Conservation (phyloP, 352 stramenopile genomes). For the Elongisporangium anandrum region DNA sequence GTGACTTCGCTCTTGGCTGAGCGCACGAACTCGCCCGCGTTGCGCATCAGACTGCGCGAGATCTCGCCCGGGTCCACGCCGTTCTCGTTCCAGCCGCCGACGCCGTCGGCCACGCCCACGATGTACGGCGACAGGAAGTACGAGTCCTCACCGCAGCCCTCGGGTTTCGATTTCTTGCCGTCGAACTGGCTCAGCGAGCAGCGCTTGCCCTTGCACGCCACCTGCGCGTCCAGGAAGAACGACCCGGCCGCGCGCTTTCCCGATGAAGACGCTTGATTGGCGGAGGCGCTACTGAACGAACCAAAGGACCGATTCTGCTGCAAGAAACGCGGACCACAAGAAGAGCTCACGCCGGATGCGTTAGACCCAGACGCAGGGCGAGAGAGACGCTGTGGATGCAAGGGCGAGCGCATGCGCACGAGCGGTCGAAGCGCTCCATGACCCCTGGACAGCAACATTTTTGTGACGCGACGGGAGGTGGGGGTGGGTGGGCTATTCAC, state of each 20-base stretch:
- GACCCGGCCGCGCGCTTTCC: slow-evolving; percentile 14
- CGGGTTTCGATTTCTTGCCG: slow-evolving; percentile 39
- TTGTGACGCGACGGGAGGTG: background rate
- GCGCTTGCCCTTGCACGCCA: slow-evolving; percentile 65
- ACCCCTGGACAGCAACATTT: background rate
- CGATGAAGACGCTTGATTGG: background rate
- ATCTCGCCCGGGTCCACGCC: slow-evolving; percentile 74
- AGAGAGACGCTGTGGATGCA: background rate
- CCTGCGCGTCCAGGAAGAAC: slow-evolving; percentile 71
- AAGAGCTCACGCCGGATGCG: background rate
- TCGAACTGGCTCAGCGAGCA: slow-evolving; percentile 24
- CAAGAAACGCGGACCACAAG: background rate
- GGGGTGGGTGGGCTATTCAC: background rate
- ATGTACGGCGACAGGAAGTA: slow-evolving; percentile 64
- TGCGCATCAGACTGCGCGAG: slow-evolving; percentile 72
- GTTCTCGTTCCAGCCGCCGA: slow-evolving; percentile 82
- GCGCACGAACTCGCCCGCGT: slow-evolving; percentile 42
- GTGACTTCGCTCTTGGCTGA: slow-evolving; percentile 30
- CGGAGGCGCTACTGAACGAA: background rate
- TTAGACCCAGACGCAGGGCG: background rate
- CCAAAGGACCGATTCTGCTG: background rate
- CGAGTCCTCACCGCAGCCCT: slow-evolving; percentile 67
- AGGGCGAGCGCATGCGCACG: background rate
- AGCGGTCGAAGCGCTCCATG: background rate
- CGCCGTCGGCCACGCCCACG: slow-evolving; percentile 67